A percentile compares a stretch with the other conserved stretches of the same genome.
phyloP scores from a whole-genome alignment of 176 grass and related monocot species.

The Oryza meyeriana region DNA sequence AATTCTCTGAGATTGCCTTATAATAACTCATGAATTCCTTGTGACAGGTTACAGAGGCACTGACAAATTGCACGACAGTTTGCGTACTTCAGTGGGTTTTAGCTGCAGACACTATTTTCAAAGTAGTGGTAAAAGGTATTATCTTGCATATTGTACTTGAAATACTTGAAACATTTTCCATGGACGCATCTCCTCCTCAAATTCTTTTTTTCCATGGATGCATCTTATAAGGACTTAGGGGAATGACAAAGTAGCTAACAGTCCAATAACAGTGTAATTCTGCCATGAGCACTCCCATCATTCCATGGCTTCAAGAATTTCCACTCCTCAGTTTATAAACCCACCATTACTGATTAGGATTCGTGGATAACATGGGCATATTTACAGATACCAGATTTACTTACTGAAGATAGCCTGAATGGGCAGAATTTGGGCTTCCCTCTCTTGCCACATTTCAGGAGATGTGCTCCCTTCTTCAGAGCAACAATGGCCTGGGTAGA shows the following conservation, averaged over 20 bases:
- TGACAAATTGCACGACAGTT: not conserved
- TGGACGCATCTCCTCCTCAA: not conserved
- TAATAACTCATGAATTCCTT: not conserved
- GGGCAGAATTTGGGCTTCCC: conserved; percentile 55
- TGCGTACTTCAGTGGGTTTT: not conserved
- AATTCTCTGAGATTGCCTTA: not conserved
- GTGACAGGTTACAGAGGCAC: not conserved
- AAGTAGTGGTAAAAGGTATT: conserved; percentile 1
- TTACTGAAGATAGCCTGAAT: conserved; percentile 53
- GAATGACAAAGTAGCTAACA: not conserved
- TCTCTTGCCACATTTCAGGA: conserved; percentile 49
- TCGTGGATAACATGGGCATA: not conserved
- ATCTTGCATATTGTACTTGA: not conserved
- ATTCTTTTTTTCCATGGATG: not conserved
- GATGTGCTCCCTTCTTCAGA: conserved; percentile 50
- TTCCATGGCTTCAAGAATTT: not conserved
- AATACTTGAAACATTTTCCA: not conserved
- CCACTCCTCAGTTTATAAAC: not conserved
- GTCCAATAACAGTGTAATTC: not conserved
- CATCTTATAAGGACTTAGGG: not conserved
- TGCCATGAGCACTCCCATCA: not conserved
- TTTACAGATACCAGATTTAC: not conserved
- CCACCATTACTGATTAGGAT: not conserved
- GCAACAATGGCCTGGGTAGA: conserved; percentile 44
- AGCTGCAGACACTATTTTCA: not conserved